Conservation (phyloP, 2,329 filamentous ascomycete genomes). For the Apiospora kogelbergensis region DNA sequence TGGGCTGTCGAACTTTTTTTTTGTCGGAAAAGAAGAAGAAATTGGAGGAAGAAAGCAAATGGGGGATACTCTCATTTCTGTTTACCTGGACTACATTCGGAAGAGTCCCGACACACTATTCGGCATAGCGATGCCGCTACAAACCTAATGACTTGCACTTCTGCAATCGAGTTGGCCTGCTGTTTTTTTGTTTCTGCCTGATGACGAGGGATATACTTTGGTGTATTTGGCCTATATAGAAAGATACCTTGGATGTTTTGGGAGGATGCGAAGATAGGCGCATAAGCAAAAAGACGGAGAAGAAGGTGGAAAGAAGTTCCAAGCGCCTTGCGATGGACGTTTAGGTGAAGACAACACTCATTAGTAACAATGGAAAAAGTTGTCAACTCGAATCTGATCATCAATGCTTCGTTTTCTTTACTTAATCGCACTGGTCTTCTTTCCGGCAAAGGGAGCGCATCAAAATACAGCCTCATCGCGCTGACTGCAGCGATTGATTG, state of each 20-base stretch:
- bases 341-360: neutral
- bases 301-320: neutral
- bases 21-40: neutral
- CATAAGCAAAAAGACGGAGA: neutral
- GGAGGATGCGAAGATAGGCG: neutral
- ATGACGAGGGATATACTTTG: neutral
- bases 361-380: conserved; percentile 1
- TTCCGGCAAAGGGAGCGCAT: neutral
- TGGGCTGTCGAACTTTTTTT: neutral
- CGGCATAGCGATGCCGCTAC: conserved; percentile 2
- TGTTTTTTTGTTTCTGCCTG: neutral
- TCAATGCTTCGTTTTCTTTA: neutral
- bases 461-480: neutral
- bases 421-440: too few relatives aligned
- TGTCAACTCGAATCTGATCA: neutral
- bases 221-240: conserved; percentile 1
- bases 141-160: conserved; percentile 4
- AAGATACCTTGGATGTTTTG: neutral
- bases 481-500: neutral
- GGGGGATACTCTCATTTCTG: neutral
- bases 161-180: conserved; percentile 1
- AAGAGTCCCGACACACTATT: neutral
- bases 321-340: neutral
- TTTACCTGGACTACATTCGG: neutral
- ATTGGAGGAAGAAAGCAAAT: neutral